Base-by-base conservation (phyloP, 1,139 yeast species). In the Kluyveromyces sp. region DNA sequence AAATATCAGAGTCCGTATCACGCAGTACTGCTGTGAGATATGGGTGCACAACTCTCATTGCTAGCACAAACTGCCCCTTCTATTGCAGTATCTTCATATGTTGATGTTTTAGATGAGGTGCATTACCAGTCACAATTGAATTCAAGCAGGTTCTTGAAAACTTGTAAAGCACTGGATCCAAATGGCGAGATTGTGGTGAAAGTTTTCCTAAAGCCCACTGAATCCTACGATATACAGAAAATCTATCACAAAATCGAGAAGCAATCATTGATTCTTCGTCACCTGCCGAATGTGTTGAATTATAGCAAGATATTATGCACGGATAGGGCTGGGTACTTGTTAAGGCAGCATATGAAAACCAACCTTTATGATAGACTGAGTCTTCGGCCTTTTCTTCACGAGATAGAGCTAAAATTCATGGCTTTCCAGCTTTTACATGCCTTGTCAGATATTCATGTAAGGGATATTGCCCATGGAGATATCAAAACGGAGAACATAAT, bases 31-130 rank as follows among this genome's bases (percentile, higher is more conserved):
- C 33, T 12, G 17, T 29, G 15, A 22, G 26, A 6, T 9, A 88
- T 89, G 96, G 96, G 96, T 15, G 87, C 86, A 17, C 83, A 84
- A 61, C 68, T 89, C 52, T 88, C 96, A 3, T 69, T 85, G 39
- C 67, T 87, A 58, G 87, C 96, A 25, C 96, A 96, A 4, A 79
- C 92, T 12, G 88, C 96, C 3, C 89, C 94, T 3, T 85, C 96
- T 1, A 86, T 92, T 55, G 96, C 95, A 11, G 74, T 88, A 3
- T 88, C 94, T 28, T 89, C 97, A 1, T 92, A 89, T 56, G 77
- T 92, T 32, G 85, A 85, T 55, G 87, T 85, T 42, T 69, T 92
- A 19, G 78, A 78, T 26, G 78, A 80, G 48, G 71, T 84, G 41
- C 89, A 85, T 54, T 89, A 85, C 59, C 73, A 83, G 7, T 78